Base-by-base conservation (phyloP, 148 eudicot species). In the Rhododendron vialii region DNA sequence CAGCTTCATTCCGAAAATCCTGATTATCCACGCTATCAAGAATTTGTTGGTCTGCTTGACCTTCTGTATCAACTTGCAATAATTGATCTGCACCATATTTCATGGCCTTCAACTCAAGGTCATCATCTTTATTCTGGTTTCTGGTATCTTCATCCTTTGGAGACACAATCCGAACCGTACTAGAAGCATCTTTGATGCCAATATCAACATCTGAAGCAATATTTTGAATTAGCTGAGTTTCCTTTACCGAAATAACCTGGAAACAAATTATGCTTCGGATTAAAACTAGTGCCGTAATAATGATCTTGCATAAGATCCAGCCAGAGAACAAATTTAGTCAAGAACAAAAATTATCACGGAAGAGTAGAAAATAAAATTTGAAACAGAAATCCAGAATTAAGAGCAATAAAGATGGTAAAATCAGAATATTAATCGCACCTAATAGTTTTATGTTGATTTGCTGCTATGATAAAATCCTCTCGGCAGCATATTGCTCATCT, bases 231-330 rank as follows among this genome's bases (percentile, higher is more conserved):
- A 96, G 89, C 82, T 91, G 93, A 82, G 89, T 91, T 93, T 96
- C 99, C 88, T 92, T 95, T 87, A 93, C 83, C 43, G 99, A 95
- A 91, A 95, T 94, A 82, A 94, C 99, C 98, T 96, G 87, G 86
- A 85, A 86, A 74, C 80, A 86, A 83, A 88, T 57, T 26, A 82
- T 53, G 55, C 63, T 74, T 50, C 24, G 24, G 50, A 28, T 74
- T 10, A 84, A 26, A 73, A 35, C 20, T 20, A 3, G 9, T 30
- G 5, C 65, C 24, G 9, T 28, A 69, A 33, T 2, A 83, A 17
- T 17, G 3, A 50, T 53, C 86, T 30, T 83, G 79, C 28, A 48
- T 69, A 71, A 63, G 45, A 83, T 30, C 41, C 15, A 71, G 57
- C 43, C 30, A 38, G 13, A 80, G 59, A 53, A 50, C 10, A 80